Conservation (phyloP, 202 grass and related monocot species). For the Cymbopogon flexuosus region DNA sequence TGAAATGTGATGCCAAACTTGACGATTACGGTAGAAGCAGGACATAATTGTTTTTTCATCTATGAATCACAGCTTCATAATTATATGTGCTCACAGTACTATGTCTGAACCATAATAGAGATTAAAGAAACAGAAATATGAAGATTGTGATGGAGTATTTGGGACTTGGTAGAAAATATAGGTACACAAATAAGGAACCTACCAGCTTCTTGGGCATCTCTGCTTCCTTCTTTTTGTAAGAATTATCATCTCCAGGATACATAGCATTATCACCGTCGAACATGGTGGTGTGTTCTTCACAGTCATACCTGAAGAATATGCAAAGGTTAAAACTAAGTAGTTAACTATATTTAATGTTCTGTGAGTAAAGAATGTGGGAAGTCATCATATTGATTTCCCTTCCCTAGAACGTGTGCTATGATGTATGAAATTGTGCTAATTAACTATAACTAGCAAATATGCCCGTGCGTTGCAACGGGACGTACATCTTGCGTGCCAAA, state of each 20-base stretch:
- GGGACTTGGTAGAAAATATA: neutral
- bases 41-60: neutral
- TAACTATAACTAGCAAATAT: no score
- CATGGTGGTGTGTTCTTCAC: conserved; percentile 92
- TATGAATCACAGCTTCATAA: neutral
- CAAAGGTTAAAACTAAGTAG: conserved; percentile 22
- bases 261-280: conserved; percentile 74
- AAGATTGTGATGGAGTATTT: conserved; percentile 6
- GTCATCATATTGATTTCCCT: neutral
- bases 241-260: conserved; percentile 66
- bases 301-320: conserved; percentile 75
- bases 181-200: conserved; percentile 26
- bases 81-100: neutral
- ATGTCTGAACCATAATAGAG: neutral
- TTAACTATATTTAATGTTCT: conserved; percentile 5
- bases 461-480: no score
- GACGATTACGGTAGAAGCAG: neutral
- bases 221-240: conserved; percentile 82
- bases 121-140: conserved; percentile 2
- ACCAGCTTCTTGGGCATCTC: conserved; percentile 86
- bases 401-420: neutral
- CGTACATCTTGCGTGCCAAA: no score
- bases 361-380: neutral
- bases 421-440: neutral
- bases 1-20: conserved; percentile 13